A percentile compares a stretch with the other conserved stretches of the same genome.
Conservation (phyloP, 1,139 yeast genomes). For the Maudiozyma humilis region DNA sequence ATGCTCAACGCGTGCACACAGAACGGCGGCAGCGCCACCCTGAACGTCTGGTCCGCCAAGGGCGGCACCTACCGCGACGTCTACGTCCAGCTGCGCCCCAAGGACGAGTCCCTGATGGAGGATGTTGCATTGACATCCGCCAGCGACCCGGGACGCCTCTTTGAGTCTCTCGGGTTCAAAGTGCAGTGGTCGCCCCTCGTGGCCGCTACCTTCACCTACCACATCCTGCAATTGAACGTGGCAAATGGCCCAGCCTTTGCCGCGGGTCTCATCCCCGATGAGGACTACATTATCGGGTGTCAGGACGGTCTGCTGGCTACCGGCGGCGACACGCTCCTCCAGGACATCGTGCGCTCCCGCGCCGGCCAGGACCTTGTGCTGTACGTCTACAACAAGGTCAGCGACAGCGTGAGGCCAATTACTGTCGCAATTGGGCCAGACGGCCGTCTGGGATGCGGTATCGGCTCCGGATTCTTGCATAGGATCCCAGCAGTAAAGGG, state of each 20-base stretch:
- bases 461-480: conserved; percentile 86
- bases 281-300: conserved; percentile 86
- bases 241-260: conserved; percentile 76
- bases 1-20: conserved; percentile 22
- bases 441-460: conserved; percentile 88
- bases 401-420: conserved; percentile 79
- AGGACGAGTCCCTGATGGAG: conserved; percentile 20
- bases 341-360: conserved; percentile 57
- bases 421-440: conserved; percentile 67
- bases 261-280: conserved; percentile 76
- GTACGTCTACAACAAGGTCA: conserved; percentile 83
- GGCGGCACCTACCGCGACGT: conserved; percentile 51
- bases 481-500: conserved; percentile 48
- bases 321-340: conserved; percentile 79
- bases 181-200: conserved; percentile 71
- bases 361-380: conserved; percentile 45
- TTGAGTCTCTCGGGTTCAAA: conserved; percentile 50
- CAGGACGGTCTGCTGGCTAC: conserved; percentile 72
- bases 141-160: conserved; percentile 11
- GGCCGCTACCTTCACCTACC: conserved; percentile 82
- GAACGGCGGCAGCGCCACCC: conserved; percentile 34
- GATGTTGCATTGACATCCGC: conserved; percentile 20
- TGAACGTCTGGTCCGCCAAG: conserved; percentile 83
- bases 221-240: conserved; percentile 59
- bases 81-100: conserved; percentile 24